Evolutionary conservation across 2,329 filamentous ascomycete species (phyloP), one percentile per base, ranked within the genome.

Genomic region (Cryphonectria carpinicola): DNA sequence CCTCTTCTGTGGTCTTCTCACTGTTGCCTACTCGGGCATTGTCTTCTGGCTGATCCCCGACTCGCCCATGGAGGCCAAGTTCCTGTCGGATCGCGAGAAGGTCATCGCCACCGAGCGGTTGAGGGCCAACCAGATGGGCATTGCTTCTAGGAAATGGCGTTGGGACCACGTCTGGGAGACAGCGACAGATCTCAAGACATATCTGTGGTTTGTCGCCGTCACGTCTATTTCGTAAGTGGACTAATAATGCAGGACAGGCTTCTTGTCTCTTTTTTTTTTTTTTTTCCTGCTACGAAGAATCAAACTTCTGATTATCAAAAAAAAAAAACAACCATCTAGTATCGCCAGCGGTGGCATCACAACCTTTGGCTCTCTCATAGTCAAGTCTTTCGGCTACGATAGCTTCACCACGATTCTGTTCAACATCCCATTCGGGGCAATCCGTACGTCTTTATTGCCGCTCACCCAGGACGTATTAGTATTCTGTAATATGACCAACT

Each of bases 31-130:
- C 71, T 83, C 86, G 1, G 74, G 82, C 0, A 75, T 85, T 17
- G 84, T 91, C 6, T 82, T 88, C 78, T 68, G 85, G 25, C 85
- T 86, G 66, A 89, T 92, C 83, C 90, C 90, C 0, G 90, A 92
- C 74, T 89, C 88, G 0, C 89, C 90, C 0, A 85, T 89, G 75
- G 83, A 87, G 32, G 84, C 88, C 1, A 87, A 84, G 28, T 90
- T 89, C 65, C 81, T 91, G 1, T 82, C 79, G 0, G 82, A 85
- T 4, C 81, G 86, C 19, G 88, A 91, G 62, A 89, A 87, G 69
- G 75, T 88, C 0, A 79, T 90, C 13, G 88, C 88, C 0, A 83
- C 90, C 14, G 88, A 90, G 75, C 81, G 88, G 62, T 76, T 88
- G 17, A 79, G 85, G 1, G 83, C 83, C 74, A 87, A 88, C 62